Percentiles rank a stretch among this genome's conserved stretches.
Conservation (phyloP, 1,284 basidiomycete species). For the Vanrija humicola region DNA sequence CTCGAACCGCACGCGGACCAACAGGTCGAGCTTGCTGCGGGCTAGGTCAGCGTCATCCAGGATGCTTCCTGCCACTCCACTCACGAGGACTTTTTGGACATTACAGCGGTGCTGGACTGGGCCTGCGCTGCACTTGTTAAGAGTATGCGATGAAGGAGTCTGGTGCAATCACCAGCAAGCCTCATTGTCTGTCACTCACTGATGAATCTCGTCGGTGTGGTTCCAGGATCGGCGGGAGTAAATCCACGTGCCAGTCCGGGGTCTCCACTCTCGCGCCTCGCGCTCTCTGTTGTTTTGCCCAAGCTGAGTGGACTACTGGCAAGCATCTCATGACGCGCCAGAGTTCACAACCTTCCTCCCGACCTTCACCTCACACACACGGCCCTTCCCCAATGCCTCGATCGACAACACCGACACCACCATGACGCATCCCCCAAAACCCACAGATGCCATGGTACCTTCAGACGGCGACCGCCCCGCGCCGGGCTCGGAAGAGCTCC, state of each 20-base stretch:
- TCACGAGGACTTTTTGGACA: constrained; percentile 35
- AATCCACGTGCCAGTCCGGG: neutral
- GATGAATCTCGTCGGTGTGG: neutral
- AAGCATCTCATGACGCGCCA: too few relatives aligned
- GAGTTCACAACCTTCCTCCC: too few relatives aligned
- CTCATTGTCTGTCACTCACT: neutral
- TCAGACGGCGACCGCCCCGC: neutral
- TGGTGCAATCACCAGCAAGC: too few relatives aligned
- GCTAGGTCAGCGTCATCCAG: neutral
- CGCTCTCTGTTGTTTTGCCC: too few relatives aligned
- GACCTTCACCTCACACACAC: too few relatives aligned
- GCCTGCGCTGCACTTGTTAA: neutral
- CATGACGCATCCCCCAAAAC: neutral
- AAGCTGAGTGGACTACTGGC: too few relatives aligned
- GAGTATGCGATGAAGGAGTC: too few relatives aligned
- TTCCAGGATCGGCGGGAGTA: neutral
- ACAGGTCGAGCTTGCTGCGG: constrained; percentile 58
- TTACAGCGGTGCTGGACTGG: neutral
- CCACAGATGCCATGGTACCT: neutral
- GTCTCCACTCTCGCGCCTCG: too few relatives aligned
- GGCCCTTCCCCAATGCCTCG: too few relatives aligned
- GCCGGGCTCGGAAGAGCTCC: constrained; percentile 14
- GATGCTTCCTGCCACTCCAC: neutral
- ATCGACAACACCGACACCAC: neutral
- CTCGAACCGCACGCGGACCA: constrained; percentile 84